Percentiles rank a stretch among this genome's conserved stretches.
Evolutionary conservation across 2,329 filamentous ascomycete genomes (phyloP).

Genomic region (Alternaria triticimaculans): DNA sequence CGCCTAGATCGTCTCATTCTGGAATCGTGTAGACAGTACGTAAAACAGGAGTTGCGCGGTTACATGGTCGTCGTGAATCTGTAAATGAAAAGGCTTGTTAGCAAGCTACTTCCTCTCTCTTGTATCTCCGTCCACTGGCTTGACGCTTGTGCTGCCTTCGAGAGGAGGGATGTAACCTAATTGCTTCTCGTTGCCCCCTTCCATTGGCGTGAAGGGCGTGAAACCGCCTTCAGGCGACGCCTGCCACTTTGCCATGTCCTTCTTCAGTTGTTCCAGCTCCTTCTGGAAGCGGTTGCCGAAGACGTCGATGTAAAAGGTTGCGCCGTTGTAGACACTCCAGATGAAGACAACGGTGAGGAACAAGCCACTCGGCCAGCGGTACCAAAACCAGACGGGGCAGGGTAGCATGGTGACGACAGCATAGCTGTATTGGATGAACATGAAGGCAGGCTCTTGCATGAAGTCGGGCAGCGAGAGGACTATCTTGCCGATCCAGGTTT

Average conservation of each 20-base stretch:
- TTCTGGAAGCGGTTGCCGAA: slow-evolving; percentile 97
- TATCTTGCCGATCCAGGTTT: slow-evolving; percentile 84
- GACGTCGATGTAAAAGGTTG: slow-evolving; percentile 97
- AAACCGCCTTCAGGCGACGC: slow-evolving; percentile 37
- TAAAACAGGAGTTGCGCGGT: background rate
- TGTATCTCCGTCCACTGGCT: slow-evolving; percentile 23
- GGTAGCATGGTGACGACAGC: slow-evolving; percentile 93
- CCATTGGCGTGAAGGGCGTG: slow-evolving; percentile 33
- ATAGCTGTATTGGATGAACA: slow-evolving; percentile 93
- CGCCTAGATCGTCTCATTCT: slow-evolving; percentile 1
- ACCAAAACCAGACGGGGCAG: slow-evolving; percentile 94
- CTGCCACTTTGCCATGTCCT: slow-evolving; percentile 90
- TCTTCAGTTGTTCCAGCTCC: slow-evolving; percentile 86
- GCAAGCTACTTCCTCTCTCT: slow-evolving; percentile 26
- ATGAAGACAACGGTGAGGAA: slow-evolving; percentile 86
- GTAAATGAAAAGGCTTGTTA: background rate
- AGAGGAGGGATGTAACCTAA: slow-evolving; percentile 39
- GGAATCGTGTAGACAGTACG: slow-evolving; percentile 3
- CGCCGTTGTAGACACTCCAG: slow-evolving; percentile 96
- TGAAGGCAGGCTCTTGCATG: slow-evolving; percentile 89
- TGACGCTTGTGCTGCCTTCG: slow-evolving; percentile 36
- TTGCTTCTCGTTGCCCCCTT: slow-evolving; percentile 28
- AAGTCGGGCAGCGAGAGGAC: slow-evolving; percentile 77
- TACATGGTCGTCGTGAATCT: background rate
- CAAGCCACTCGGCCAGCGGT: slow-evolving; percentile 74